These are phyloP conservation scores for Penicillium sp. DNA, from an alignment of 2,329 filamentous ascomycete species.

Conservation along the genomic window DNA sequence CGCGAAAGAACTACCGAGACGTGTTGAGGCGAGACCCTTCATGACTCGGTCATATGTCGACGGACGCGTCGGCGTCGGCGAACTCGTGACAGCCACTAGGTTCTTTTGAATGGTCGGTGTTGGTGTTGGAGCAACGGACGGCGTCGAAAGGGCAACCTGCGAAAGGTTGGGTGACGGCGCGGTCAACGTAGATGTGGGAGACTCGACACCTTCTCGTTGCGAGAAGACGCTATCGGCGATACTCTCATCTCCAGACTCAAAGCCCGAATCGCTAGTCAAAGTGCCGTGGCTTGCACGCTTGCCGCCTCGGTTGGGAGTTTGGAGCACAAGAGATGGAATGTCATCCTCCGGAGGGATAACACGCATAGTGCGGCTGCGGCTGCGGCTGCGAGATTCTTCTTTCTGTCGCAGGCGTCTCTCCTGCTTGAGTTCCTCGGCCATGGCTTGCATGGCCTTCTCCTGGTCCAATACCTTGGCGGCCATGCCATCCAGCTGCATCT, in stretches of 20 bases:
- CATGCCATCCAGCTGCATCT: constrained; percentile 61
- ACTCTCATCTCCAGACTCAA: constrained; percentile 58
- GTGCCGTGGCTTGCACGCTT: constrained; percentile 43
- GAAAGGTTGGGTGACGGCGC: constrained; percentile 40
- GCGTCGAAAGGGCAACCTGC: constrained; percentile 31
- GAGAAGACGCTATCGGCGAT: constrained; percentile 51
- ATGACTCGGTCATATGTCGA: constrained; percentile 46
- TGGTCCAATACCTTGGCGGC: constrained; percentile 56
- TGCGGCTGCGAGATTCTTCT: constrained; percentile 40
- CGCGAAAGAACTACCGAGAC: constrained; percentile 32
- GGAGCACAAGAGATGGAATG: constrained; percentile 35
- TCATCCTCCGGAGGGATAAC: constrained; percentile 32
- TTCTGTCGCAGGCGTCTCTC: constrained; percentile 42
- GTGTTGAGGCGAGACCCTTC: constrained; percentile 39
- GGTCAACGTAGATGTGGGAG: constrained; percentile 35
- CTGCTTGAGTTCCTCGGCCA: constrained; percentile 49
- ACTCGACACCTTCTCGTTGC: constrained; percentile 34
- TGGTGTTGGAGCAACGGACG: constrained; percentile 28
- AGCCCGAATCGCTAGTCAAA: constrained; percentile 55
- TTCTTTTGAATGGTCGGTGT: constrained; percentile 34
- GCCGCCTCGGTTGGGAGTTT: constrained; percentile 32
- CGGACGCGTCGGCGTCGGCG: constrained; percentile 24
- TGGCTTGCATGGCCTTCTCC: constrained; percentile 54
- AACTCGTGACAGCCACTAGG: constrained; percentile 21
- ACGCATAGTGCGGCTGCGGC: constrained; percentile 32